Evolutionary conservation across 2,329 filamentous ascomycete species (phyloP).

Genomic region (Penicillium sp.): DNA sequence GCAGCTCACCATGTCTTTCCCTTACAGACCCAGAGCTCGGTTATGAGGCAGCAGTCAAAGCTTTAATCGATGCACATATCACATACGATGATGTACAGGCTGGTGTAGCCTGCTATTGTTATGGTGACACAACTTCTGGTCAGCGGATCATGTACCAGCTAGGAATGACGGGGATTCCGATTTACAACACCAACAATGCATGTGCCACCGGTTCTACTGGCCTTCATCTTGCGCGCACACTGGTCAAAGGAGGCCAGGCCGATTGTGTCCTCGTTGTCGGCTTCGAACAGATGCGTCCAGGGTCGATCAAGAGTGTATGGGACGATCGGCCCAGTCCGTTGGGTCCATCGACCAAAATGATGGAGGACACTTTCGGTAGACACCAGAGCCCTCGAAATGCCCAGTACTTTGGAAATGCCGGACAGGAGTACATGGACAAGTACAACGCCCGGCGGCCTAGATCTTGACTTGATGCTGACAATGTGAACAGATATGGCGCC

Average conservation of each 20-base stretch:
- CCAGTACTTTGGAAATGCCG: slow-evolving; percentile 94
- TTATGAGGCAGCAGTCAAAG: slow-evolving; percentile 87
- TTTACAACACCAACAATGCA: slow-evolving; percentile 99
- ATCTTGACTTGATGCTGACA: not conserved
- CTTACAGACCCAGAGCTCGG: slow-evolving; percentile 62
- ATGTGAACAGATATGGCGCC: slow-evolving; percentile 67
- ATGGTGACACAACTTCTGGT: slow-evolving; percentile 89
- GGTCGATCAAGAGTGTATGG: slow-evolving; percentile 76
- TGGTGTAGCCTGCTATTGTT: slow-evolving; percentile 93
- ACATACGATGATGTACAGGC: slow-evolving; percentile 95
- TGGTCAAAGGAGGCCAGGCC: slow-evolving; percentile 76
- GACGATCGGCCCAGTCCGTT: slow-evolving; percentile 79
- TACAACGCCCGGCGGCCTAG: slow-evolving; percentile 37
- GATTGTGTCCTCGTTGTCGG: slow-evolving; percentile 89
- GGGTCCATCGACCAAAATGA: slow-evolving; percentile 69
- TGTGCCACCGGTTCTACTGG: slow-evolving; percentile 91
- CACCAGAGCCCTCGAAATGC: slow-evolving; percentile 80
- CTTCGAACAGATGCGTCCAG: slow-evolving; percentile 97
- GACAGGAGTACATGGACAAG: slow-evolving; percentile 91
- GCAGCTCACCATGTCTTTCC: not conserved
- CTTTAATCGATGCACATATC: slow-evolving; percentile 71
- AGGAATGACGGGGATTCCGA: slow-evolving; percentile 91
- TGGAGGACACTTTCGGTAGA: slow-evolving; percentile 74
- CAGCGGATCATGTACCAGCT: slow-evolving; percentile 98
- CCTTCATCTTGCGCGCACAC: slow-evolving; percentile 73